These are phyloP conservation scores for Russula abietina DNA, from an alignment of 768 basidiomycete genomes.

Conservation along the genomic window DNA sequence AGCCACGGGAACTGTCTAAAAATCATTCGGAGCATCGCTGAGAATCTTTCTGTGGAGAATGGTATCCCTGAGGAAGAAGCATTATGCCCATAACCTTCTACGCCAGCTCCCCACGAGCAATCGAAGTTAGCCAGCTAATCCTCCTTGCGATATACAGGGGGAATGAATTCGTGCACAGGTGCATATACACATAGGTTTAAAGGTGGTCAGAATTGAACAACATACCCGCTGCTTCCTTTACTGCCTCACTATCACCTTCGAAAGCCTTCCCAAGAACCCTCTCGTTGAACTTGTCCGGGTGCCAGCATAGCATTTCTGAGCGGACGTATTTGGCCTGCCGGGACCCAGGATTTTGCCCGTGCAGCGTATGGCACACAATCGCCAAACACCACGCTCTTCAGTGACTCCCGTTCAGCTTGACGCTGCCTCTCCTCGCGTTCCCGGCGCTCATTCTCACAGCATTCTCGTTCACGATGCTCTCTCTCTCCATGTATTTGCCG, in stretches of 20 bases:
- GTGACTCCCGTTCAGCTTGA: conserved; percentile 29
- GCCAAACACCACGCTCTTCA: conserved; percentile 29
- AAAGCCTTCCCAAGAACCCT: conserved; percentile 35
- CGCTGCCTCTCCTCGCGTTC: not conserved
- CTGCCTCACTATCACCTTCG: conserved; percentile 31
- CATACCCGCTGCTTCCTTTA: conserved; percentile 34
- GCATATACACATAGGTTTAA: not conserved
- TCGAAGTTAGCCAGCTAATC: not conserved
- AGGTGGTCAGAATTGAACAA: conserved; percentile 37
- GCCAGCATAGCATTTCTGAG: conserved; percentile 47
- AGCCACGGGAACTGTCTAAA: too few species aligned
- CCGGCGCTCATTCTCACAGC: too few species aligned
- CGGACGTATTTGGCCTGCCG: conserved; percentile 33
- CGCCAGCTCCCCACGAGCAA: not conserved
- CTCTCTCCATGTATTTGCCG: too few species aligned
- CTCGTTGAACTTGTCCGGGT: conserved; percentile 48
- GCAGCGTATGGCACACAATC: conserved; percentile 39
- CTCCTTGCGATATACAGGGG: not conserved
- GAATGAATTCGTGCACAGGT: not conserved
- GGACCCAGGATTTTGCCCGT: conserved; percentile 26
- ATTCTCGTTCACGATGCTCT: too few species aligned
- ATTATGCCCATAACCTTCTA: not conserved
- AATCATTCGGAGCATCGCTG: not conserved
- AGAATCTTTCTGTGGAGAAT: not conserved
- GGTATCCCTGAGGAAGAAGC: not conserved